Evolutionary conservation across 1,284 basidiomycete genomes (phyloP).

Genomic region (Apiotrichum mycotoxinovorans): DNA sequence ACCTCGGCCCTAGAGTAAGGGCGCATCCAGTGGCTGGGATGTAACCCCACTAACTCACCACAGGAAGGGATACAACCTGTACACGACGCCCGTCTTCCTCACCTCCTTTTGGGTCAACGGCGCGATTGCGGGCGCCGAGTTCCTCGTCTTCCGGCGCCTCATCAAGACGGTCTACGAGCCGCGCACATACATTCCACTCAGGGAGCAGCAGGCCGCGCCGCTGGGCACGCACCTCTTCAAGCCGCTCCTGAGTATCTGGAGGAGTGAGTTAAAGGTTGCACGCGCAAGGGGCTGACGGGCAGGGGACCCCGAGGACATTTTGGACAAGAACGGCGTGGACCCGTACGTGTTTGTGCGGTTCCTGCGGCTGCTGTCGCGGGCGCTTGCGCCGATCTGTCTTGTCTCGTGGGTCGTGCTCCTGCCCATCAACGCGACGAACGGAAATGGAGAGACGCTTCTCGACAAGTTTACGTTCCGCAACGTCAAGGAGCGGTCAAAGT

Average conservation of each 20-base stretch:
- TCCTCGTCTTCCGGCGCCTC: constrained; percentile 53
- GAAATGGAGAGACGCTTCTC: constrained; percentile 35
- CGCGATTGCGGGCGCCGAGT: constrained; percentile 58
- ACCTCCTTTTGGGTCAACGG: constrained; percentile 62
- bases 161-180: constrained; percentile 64
- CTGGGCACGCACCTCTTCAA: constrained; percentile 31
- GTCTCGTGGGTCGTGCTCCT: constrained; percentile 60
- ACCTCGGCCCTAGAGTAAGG: too few species aligned
- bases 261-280: background rate
- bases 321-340: constrained; percentile 54
- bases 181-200: constrained; percentile 58
- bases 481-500: constrained; percentile 38
- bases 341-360: constrained; percentile 70
- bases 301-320: constrained; percentile 53
- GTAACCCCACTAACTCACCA: background rate
- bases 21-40: background rate
- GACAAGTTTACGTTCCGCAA: constrained; percentile 57
- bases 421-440: constrained; percentile 57
- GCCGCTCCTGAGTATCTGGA: constrained; percentile 46
- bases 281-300: background rate
- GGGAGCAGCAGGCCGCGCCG: constrained; percentile 34
- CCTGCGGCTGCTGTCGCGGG: constrained; percentile 61
- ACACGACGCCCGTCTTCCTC: constrained; percentile 59
- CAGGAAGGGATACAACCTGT: background rate
- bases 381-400: constrained; percentile 64